phyloP scores from a whole-genome alignment of 768 basidiomycete species.

The Pleurotus giganteus region DNA sequence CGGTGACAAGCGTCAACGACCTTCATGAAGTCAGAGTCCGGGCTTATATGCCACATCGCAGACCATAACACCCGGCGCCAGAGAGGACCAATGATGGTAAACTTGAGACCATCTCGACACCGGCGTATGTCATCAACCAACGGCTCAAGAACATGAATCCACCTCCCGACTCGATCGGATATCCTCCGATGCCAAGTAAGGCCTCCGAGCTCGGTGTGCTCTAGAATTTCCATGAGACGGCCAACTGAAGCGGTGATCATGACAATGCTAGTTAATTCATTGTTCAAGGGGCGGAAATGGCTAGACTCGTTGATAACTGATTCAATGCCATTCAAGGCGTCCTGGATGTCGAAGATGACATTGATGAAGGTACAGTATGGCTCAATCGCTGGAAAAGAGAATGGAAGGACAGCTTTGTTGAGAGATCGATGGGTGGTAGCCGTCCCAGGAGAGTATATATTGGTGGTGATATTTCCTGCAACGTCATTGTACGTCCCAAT shows the following conservation, averaged over 20 bases:
- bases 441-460: background rate
- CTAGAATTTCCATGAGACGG: background rate
- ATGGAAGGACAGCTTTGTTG: background rate
- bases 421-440: background rate
- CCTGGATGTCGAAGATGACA: background rate
- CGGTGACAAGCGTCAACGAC: background rate
- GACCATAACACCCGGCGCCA: background rate
- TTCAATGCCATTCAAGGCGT: background rate
- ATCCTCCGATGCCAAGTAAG: background rate
- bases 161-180: background rate
- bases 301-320: background rate
- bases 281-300: background rate
- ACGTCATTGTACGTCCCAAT: conserved; percentile 1
- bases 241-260: background rate
- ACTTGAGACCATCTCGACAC: background rate
- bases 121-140: background rate
- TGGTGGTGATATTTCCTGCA: background rate
- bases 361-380: background rate
- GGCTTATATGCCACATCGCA: background rate
- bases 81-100: background rate
- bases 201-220: background rate
- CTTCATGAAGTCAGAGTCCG: background rate
- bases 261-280: background rate
- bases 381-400: background rate
- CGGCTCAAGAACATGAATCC: background rate